phyloP scores from a whole-genome alignment of 345 rosid genomes.

The Microcos paniculata region DNA sequence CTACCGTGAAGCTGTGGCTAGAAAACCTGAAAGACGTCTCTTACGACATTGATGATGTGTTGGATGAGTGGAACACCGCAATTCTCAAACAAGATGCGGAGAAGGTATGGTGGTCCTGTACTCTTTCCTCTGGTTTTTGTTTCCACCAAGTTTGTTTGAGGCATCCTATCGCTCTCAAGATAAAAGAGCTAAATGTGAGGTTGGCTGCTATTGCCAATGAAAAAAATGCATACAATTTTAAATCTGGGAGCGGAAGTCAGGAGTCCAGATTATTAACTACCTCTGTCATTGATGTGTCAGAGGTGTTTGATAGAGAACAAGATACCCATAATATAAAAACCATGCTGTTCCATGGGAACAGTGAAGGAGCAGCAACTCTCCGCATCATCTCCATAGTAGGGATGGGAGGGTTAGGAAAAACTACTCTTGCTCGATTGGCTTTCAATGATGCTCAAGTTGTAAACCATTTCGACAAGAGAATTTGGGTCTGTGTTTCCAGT shows the following conservation, averaged over 20 bases:
- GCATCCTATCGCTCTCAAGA: neutral
- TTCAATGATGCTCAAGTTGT: neutral
- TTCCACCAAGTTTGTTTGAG: neutral
- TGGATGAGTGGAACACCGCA: conserved; percentile 15
- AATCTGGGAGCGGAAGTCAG: neutral
- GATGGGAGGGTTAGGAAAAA: neutral
- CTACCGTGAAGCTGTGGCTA: neutral
- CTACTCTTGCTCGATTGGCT: neutral
- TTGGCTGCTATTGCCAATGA: neutral
- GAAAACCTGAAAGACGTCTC: neutral
- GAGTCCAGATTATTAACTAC: neutral
- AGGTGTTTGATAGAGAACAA: neutral
- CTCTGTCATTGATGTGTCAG: neutral
- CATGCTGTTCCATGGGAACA: neutral
- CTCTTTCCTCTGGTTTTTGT: neutral
- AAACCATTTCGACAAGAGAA: neutral
- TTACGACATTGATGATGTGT: conserved; percentile 5
- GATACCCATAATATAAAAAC: neutral
- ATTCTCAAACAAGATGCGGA: neutral
- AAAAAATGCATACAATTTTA: neutral
- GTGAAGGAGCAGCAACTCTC: neutral
- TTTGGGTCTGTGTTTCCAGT: conserved; percentile 9
- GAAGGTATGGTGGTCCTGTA: neutral
- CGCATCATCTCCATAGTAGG: neutral
- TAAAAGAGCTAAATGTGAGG: neutral